Evolutionary conservation across 768 basidiomycete genomes (phyloP).

Genomic region (Termitomyces sp.): DNA sequence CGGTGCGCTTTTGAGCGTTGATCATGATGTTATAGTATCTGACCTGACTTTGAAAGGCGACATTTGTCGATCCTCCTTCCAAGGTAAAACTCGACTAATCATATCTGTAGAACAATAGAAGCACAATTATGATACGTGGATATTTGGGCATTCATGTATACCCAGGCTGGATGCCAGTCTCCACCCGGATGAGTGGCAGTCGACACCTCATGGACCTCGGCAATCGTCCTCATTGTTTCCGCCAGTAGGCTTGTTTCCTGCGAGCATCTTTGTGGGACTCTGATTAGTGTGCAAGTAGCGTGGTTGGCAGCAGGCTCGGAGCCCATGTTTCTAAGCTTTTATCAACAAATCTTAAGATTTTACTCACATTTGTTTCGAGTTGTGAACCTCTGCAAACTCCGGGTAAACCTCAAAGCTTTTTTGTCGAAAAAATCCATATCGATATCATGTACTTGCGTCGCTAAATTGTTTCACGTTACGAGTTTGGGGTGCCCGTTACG

Average conservation of each 20-base stretch:
- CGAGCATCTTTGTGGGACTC: neutral
- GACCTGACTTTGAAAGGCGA: constrained; percentile 30
- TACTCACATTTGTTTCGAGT: neutral
- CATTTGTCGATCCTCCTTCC: constrained; percentile 51
- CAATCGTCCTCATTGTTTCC: neutral
- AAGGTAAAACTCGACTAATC: constrained; percentile 43
- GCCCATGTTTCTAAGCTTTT: neutral
- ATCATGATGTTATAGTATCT: neutral
- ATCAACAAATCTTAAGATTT: neutral
- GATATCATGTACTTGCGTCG: neutral
- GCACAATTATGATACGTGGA: neutral
- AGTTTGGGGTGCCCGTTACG: neutral
- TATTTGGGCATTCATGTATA: neutral
- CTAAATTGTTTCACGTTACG: neutral
- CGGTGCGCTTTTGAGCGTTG: constrained; percentile 40
- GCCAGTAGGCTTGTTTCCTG: neutral
- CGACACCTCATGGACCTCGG: neutral
- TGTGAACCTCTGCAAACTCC: neutral
- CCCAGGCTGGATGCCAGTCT: neutral
- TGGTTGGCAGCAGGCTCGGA: neutral
- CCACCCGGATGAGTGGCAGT: neutral
- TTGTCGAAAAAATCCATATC: too few species aligned
- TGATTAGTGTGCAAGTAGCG: neutral
- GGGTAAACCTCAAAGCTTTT: neutral
- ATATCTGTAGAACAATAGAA: constrained; percentile 13